Evolutionary conservation across 805 yeast genomes (phyloP).

Genomic region (Yamadazyma nakazawae): DNA sequence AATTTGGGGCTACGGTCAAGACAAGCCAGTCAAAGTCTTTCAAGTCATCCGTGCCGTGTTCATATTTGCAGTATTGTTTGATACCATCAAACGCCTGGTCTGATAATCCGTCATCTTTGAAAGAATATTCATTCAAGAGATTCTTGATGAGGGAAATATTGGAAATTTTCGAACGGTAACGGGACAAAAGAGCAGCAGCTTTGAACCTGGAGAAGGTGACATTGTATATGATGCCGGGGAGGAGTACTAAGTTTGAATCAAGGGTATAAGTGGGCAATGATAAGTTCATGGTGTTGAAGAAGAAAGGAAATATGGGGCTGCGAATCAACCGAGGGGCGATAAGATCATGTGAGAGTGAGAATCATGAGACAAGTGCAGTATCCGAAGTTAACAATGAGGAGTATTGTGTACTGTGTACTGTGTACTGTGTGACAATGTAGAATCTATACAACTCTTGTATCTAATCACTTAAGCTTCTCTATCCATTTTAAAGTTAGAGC

Average conservation of each 20-base stretch:
- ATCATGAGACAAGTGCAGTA: not conserved
- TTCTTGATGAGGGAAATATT: slow-evolving; percentile 27
- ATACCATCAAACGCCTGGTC: slow-evolving; percentile 32
- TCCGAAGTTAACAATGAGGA: too few relatives aligned
- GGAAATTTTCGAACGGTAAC: slow-evolving; percentile 32
- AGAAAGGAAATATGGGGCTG: not conserved
- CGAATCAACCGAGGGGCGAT: slow-evolving; percentile 9
- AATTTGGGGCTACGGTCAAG: slow-evolving; percentile 34
- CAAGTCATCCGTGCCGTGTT: slow-evolving; percentile 10
- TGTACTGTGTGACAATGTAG: too few relatives aligned
- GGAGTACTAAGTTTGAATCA: slow-evolving; percentile 45
- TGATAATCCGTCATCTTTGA: slow-evolving; percentile 25
- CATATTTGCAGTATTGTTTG: slow-evolving; percentile 18
- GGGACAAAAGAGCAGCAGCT: slow-evolving; percentile 45
- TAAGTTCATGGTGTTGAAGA: slow-evolving; percentile 2
- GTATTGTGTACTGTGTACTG: too few relatives aligned
- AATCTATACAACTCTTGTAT: too few relatives aligned
- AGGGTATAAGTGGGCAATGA: slow-evolving; percentile 38
- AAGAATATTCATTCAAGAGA: slow-evolving; percentile 35
- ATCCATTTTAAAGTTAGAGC: too few relatives aligned
- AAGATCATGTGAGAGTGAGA: slow-evolving; percentile 4
- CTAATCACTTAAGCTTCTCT: too few relatives aligned
- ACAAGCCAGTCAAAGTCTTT: slow-evolving; percentile 36
- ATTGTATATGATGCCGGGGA: slow-evolving; percentile 63
- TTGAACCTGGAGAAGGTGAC: slow-evolving; percentile 48